phyloP scores from a whole-genome alignment of 192 early-diverging fungal genomes.

The Backusella morwellensis region DNA sequence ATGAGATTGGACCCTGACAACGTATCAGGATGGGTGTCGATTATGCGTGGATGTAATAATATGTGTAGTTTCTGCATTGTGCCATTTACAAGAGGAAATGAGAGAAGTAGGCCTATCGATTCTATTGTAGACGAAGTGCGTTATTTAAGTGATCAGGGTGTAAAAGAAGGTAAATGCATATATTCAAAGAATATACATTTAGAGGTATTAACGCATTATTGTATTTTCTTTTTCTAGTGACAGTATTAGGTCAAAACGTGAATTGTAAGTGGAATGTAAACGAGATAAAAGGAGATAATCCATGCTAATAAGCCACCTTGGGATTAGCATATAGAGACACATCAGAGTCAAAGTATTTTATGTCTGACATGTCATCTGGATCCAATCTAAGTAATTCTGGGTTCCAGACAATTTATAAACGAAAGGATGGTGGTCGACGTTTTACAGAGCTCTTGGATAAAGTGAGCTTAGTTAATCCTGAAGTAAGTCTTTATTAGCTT shows the following conservation, averaged over 20 bases:
- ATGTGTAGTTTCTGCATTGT: conserved; percentile 84
- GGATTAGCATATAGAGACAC: conserved; percentile 62
- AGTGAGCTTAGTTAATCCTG: conserved; percentile 64
- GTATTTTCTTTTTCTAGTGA: conserved; percentile 35
- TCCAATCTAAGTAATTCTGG: conserved; percentile 51
- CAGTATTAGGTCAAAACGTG: conserved; percentile 78
- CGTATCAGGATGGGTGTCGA: conserved; percentile 68
- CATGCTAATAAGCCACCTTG: not conserved
- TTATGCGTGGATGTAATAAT: conserved; percentile 83
- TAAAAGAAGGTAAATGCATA: conserved; percentile 42
- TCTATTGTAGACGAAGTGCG: conserved; percentile 66
- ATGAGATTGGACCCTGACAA: conserved; percentile 61
- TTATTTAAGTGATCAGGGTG: conserved; percentile 61
- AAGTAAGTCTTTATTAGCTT: conserved; percentile 32
- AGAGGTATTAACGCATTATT: not conserved
- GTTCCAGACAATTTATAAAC: conserved; percentile 76
- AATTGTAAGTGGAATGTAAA: conserved; percentile 45
- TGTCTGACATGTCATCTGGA: conserved; percentile 36
- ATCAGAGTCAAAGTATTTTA: conserved; percentile 50
- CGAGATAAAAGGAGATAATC: not conserved
- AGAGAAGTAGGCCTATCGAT: conserved; percentile 68
- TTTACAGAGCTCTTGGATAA: conserved; percentile 73
- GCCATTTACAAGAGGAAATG: conserved; percentile 74
- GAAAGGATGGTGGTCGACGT: conserved; percentile 69
- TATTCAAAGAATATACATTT: not conserved